Evolutionary conservation across 2,329 filamentous ascomycete species (phyloP).

Genomic region (Colletotrichum eleusines): DNA sequence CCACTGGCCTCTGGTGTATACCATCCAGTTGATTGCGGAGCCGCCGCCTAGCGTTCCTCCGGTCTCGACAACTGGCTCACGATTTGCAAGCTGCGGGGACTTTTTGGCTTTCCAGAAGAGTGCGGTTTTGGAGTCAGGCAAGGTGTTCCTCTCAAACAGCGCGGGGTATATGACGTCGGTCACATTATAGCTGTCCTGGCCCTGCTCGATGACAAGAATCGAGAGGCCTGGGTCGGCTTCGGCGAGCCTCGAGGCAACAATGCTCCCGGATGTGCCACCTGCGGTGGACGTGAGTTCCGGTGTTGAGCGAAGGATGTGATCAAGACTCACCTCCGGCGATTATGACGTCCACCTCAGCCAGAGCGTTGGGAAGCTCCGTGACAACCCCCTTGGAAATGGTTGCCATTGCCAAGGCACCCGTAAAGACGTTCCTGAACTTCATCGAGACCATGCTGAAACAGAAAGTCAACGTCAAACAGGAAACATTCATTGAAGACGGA

Average conservation of each 20-base stretch:
- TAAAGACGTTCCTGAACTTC: neutral
- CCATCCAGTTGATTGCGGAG: slow-evolving; percentile 51
- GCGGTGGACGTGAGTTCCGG: neutral
- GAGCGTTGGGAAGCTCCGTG: slow-evolving; percentile 44
- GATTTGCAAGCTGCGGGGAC: slow-evolving; percentile 44
- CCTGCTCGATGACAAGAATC: slow-evolving; percentile 48
- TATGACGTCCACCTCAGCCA: slow-evolving; percentile 63
- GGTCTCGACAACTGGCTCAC: slow-evolving; percentile 44
- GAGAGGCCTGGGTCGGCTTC: slow-evolving; percentile 46
- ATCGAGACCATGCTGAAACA: neutral
- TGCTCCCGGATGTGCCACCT: slow-evolving; percentile 48
- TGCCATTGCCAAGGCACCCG: neutral
- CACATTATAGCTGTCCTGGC: slow-evolving; percentile 46
- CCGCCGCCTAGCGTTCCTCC: slow-evolving; percentile 50
- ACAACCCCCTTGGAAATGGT: slow-evolving; percentile 42
- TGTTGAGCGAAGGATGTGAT: no score
- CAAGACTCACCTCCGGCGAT: slow-evolving; percentile 58
- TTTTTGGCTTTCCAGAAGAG: slow-evolving; percentile 46
- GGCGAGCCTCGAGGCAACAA: slow-evolving; percentile 46
- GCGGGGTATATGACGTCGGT: slow-evolving; percentile 45
- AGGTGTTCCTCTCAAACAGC: slow-evolving; percentile 39
- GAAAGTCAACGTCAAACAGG: neutral
- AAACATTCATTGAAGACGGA: neutral
- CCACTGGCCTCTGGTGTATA: slow-evolving; percentile 50
- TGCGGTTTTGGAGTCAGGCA: slow-evolving; percentile 34